Conservation (phyloP, 352 stramenopile genomes). For the Pythium dissotocum region DNA sequence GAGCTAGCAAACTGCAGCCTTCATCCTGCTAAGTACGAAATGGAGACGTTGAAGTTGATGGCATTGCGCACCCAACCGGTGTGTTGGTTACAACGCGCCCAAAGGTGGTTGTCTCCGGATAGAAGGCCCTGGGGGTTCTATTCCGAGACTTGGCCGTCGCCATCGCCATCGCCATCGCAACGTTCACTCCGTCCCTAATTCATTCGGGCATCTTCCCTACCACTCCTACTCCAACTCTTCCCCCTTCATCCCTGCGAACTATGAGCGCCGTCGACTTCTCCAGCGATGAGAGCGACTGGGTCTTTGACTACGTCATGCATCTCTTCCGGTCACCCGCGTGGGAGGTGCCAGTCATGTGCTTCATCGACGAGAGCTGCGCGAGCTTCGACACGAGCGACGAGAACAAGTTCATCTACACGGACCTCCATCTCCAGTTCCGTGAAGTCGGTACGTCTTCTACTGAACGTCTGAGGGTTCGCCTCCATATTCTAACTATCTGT, state of each 20-base stretch:
- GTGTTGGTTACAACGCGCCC: background rate
- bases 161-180: background rate
- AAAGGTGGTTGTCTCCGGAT: background rate
- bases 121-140: background rate
- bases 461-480: too few relatives aligned
- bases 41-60: background rate
- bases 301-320: constrained; percentile 90
- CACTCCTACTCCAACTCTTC: background rate
- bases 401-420: constrained; percentile 90
- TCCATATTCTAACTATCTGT: background rate
- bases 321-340: constrained; percentile 86
- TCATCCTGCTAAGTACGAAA: background rate
- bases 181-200: background rate
- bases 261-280: constrained; percentile 46
- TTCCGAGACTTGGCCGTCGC: background rate
- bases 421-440: constrained; percentile 83
- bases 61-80: background rate
- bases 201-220: background rate
- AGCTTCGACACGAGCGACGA: constrained; percentile 89
- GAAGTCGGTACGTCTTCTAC: constrained; percentile 39
- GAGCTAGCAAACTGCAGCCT: too few relatives aligned
- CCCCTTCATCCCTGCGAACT: background rate
- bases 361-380: constrained; percentile 89
- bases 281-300: constrained; percentile 74
- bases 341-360: constrained; percentile 88